Evolutionary conservation across 148 eudicot genomes (phyloP).

Genomic region (Cornus suecica): DNA sequence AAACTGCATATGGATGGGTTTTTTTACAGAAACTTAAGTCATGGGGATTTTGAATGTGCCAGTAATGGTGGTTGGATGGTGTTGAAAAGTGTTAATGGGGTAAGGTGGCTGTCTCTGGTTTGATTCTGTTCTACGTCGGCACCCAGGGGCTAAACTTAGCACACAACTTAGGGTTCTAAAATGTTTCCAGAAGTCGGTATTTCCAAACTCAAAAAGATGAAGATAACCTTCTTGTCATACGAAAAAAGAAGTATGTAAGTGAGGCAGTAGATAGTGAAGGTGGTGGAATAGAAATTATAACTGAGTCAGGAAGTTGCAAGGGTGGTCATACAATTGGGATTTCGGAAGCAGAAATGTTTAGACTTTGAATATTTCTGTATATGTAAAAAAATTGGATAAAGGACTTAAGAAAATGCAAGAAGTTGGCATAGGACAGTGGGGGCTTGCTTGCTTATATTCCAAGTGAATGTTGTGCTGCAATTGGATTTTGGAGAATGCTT

Average conservation of each 20-base stretch:
- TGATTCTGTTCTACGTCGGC: too few species aligned
- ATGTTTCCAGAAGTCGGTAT: too few species aligned
- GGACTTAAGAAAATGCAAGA: neutral
- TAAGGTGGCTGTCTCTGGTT: neutral
- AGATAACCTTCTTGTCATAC: too few species aligned
- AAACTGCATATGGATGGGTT: neutral
- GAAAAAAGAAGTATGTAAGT: neutral
- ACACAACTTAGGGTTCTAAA: too few species aligned
- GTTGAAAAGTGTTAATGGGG: neutral
- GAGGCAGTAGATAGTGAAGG: neutral
- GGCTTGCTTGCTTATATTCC: too few species aligned
- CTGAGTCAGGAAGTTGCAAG: neutral
- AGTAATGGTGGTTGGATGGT: neutral
- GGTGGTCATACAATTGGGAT: neutral
- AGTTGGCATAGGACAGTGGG: too few species aligned
- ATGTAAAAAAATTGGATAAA: neutral
- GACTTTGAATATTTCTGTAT: neutral
- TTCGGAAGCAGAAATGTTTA: neutral
- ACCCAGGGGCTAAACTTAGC: too few species aligned
- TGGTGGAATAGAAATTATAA: neutral
- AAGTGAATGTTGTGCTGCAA: too few species aligned
- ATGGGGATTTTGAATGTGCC: neutral
- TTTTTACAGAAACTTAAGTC: neutral
- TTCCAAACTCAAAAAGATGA: too few species aligned
- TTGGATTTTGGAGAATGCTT: too few species aligned